Evolutionary conservation across 352 stramenopile genomes (phyloP), one percentile per base, ranked within the genome.

Genomic region (Phytophthora crassamura): DNA sequence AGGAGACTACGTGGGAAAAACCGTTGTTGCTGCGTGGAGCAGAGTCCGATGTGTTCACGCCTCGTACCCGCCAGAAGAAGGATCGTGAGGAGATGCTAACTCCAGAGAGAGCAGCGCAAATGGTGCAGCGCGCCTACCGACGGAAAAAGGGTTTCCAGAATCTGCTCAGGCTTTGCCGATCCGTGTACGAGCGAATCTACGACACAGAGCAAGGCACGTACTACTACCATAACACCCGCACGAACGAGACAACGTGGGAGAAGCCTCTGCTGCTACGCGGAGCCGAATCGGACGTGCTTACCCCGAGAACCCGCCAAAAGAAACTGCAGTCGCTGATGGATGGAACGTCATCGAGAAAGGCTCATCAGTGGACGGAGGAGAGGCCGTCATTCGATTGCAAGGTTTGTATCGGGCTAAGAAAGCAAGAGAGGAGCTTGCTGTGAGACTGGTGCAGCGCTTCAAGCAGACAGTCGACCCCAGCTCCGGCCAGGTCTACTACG

Each of bases 141-240:
- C 74, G 69, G 16, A 74, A 76, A 28, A 66, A 58, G 7, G 84
- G 80, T 7, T 89, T 90, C 33, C 59, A 68, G 8, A 64, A 56
- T 18, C 59, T 93, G 7, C 62, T 86, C 33, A 33, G 64, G 50
- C 61, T 89, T 22, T 85, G 72, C 35, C 71, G 69, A 32, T 50
- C 72, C 5, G 79, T 90, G 22, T 91, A 93, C 51, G 80, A 90
- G 59, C 75, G 80, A 41, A 86, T 93, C 35, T 92, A 82, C 36
- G 86, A 94, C 36, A 59, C 80, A 6, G 70, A 71, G 0, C 54
- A 75, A 32, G 61, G 75, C 12, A 55, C 58, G 34, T 94, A 82
- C 59, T 93, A 89, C 60, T 94, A 91, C 68, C 80, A 92, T 71
- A 94, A 93, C 69, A 94, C 82, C 3, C 74, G 77, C 18, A 93